Base-by-base conservation (phyloP, 2,329 filamentous ascomycete genomes). In the Exserohilum turcica region DNA sequence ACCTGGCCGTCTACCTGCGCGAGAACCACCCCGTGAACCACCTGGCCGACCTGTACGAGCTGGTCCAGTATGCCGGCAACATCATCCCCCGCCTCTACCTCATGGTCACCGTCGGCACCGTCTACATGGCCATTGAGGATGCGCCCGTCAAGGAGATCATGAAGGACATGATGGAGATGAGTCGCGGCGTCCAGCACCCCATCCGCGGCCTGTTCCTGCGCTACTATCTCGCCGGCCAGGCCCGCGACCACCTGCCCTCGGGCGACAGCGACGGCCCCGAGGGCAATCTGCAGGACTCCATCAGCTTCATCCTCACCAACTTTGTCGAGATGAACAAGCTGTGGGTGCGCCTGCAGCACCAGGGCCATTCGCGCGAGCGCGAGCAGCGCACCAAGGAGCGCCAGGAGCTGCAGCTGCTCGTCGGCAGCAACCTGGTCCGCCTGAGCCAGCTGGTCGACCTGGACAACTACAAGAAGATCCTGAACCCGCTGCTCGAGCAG, bases 151-250 rank as follows among this genome's bases (percentile, higher is more conserved):
- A 99, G 79, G 94, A 99, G 80, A 91, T 99, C 59, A 99, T 99
- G 94, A 99, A 99, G 78, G 94, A 99, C 76, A 99, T 99, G 94
- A 99, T 99, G 94, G 94, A 99, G 77, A 99, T 99, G 94, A 97
- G 92, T 77, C 86, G 94, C 59, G 94, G 94, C 51, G 92, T 99
- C 18, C 94, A 99, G 72, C 94, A 99, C 76, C 94, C 94, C 13
- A 92, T 97, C 59, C 90, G 94, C 52, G 94, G 94, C 15, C 82
- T 99, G 49, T 99, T 99, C 74, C 79, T 99, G 68, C 87, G 94
- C 71, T 99, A 99, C 77, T 99, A 97, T 73, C 84, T 99, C 45
- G 94, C 91, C 19, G 93, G 94, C 32, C 94, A 99, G 78, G 93
- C 94, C 33, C 85, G 94, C 68, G 94, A 99, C 75, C 86, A 86